These are phyloP conservation scores for Strobilomyces echinocephalus DNA, from an alignment of 768 basidiomycete species.

Conservation along the genomic window DNA sequence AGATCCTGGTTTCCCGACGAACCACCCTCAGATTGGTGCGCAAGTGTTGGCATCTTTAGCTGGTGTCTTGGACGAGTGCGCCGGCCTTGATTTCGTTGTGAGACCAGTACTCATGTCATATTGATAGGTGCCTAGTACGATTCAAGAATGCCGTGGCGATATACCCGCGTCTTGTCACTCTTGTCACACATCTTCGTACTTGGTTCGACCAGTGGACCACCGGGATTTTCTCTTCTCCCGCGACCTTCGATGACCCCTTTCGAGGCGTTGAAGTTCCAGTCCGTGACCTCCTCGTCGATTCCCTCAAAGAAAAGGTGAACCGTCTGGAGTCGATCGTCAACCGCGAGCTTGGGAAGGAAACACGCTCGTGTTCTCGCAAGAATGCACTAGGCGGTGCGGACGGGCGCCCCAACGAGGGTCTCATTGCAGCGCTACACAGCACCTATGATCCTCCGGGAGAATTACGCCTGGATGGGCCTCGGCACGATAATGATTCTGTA, in stretches of 20 bases:
- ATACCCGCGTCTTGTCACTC: conserved; percentile 39
- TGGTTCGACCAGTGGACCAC: conserved; percentile 49
- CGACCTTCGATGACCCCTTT: conserved; percentile 46
- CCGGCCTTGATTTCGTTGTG: conserved; percentile 3
- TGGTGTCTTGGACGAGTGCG: conserved; percentile 50
- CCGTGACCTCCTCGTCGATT: conserved; percentile 34
- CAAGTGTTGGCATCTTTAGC: conserved; percentile 45
- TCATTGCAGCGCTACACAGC: conserved; percentile 35
- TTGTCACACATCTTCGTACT: conserved; percentile 38
- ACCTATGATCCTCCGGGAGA: conserved; percentile 55
- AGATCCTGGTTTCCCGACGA: conserved; percentile 19
- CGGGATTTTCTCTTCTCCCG: conserved; percentile 34
- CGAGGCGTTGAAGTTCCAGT: conserved; percentile 20
- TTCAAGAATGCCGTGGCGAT: conserved; percentile 52
- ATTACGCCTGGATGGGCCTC: conserved; percentile 43
- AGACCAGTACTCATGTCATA: conserved; percentile 11
- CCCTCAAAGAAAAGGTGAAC: conserved; percentile 30
- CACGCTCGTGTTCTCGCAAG: conserved; percentile 18
- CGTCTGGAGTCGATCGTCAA: conserved; percentile 42
- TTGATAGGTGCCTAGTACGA: conserved; percentile 46
- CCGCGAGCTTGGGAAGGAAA: conserved; percentile 41
- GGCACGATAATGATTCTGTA: conserved; percentile 65
- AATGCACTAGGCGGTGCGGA: background rate
- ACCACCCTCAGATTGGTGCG: conserved; percentile 29
- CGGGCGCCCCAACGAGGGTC: conserved; percentile 28